Evolutionary conservation across 2,329 filamentous ascomycete genomes (phyloP).

Genomic region (Colletotrichum phormii): DNA sequence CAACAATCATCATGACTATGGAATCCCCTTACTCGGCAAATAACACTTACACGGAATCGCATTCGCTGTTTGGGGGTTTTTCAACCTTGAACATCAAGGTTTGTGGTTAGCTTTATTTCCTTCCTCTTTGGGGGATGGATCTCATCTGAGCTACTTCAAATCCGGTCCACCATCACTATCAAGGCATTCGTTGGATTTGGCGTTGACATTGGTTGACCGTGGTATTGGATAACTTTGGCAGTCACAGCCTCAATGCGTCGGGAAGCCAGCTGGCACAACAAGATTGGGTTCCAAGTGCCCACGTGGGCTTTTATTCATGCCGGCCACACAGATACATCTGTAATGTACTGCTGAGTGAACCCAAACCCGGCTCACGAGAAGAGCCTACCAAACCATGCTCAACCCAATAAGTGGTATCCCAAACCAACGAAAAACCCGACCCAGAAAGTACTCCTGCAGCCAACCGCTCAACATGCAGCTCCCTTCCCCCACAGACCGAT

Average conservation of each 20-base stretch:
- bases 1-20: not conserved
- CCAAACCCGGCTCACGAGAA: slow-evolving; percentile 22
- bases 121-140: not conserved
- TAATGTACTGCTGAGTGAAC: slow-evolving; percentile 24
- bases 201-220: too few species aligned
- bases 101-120: not conserved
- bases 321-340: slow-evolving; percentile 6
- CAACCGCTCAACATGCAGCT: not conserved
- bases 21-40: not conserved
- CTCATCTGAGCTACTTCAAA: not conserved
- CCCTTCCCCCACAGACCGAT: not conserved
- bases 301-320: slow-evolving; percentile 32
- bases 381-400: slow-evolving; percentile 29
- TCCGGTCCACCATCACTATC: not conserved
- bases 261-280: not conserved
- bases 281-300: slow-evolving; percentile 20
- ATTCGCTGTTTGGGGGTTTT: not conserved
- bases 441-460: slow-evolving; percentile 16
- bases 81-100: not conserved
- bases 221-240: not conserved
- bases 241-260: not conserved
- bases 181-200: not conserved
- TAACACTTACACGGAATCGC: not conserved
- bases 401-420: slow-evolving; percentile 36
- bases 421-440: slow-evolving; percentile 35